These are phyloP conservation scores for Hyaloscypha bicolor DNA, from an alignment of 495 filamentous ascomycete genomes.

Conservation along the genomic window DNA sequence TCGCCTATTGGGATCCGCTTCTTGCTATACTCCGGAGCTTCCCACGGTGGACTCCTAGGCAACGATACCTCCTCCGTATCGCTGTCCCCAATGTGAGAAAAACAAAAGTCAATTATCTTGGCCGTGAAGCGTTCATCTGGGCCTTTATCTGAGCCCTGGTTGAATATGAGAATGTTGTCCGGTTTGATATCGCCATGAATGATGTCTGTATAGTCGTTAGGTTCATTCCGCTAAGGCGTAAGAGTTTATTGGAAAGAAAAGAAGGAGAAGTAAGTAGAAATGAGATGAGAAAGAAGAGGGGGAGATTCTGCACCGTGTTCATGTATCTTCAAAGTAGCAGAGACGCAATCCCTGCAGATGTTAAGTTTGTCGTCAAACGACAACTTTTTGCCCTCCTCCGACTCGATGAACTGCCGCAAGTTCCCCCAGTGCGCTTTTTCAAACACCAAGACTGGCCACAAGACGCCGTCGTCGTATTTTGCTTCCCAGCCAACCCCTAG, in stretches of 20 bases:
- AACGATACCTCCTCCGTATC: background rate
- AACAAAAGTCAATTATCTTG: background rate
- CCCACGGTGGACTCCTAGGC: background rate
- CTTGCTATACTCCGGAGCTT: background rate
- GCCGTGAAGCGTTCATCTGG: background rate
- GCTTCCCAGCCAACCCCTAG: background rate
- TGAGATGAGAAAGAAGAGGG: too few species aligned
- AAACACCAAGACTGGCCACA: background rate
- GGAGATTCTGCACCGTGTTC: too few species aligned
- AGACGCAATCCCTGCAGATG: background rate
- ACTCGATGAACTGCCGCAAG: background rate
- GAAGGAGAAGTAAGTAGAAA: too few species aligned
- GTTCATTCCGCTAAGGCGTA: too few species aligned
- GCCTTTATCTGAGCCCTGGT: too few species aligned
- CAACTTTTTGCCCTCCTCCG: background rate
- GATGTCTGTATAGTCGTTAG: too few species aligned
- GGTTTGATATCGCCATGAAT: background rate
- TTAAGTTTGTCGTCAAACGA: background rate
- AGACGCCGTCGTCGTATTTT: background rate
- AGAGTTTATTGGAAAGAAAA: too few species aligned
- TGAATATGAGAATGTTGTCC: background rate
- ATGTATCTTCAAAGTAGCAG: too few species aligned
- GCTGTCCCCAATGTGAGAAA: background rate
- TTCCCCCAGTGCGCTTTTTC: background rate
- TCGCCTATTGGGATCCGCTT: background rate